Conservation (phyloP, 1,284 basidiomycete genomes). For the Schizopora paradoxa region DNA sequence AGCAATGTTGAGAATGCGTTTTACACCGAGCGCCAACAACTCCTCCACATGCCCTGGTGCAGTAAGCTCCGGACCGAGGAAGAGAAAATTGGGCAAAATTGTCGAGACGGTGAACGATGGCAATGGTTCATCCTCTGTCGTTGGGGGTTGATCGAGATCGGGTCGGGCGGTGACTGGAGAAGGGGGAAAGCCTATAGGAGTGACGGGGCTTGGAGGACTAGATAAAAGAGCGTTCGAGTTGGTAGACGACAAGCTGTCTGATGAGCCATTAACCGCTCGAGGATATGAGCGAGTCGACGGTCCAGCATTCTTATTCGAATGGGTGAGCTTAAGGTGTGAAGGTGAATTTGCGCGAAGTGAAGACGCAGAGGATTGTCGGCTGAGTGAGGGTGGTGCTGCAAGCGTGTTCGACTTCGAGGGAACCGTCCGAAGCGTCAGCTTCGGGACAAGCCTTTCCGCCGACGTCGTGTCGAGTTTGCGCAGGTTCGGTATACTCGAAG, state of each 20-base stretch:
- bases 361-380: constrained; percentile 21
- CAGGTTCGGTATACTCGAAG: constrained; percentile 53
- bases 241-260: constrained; percentile 19
- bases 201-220: constrained; percentile 44
- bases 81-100: constrained; percentile 88
- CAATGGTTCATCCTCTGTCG: constrained; percentile 46
- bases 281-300: constrained; percentile 19
- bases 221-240: constrained; percentile 18
- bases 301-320: constrained; percentile 30
- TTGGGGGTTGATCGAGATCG: constrained; percentile 45
- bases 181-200: constrained; percentile 33
- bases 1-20: constrained; percentile 87
- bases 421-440: constrained; percentile 54
- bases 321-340: constrained; percentile 53
- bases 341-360: constrained; percentile 49
- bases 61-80: constrained; percentile 86
- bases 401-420: constrained; percentile 54
- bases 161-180: constrained; percentile 58
- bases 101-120: constrained; percentile 74
- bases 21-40: constrained; percentile 73
- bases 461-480: constrained; percentile 54
- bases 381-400: constrained; percentile 41
- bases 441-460: constrained; percentile 48
- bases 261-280: constrained; percentile 28
- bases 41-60: constrained; percentile 67